Conservation (phyloP, 768 basidiomycete species). For the Xerocomellus amylosporus region DNA sequence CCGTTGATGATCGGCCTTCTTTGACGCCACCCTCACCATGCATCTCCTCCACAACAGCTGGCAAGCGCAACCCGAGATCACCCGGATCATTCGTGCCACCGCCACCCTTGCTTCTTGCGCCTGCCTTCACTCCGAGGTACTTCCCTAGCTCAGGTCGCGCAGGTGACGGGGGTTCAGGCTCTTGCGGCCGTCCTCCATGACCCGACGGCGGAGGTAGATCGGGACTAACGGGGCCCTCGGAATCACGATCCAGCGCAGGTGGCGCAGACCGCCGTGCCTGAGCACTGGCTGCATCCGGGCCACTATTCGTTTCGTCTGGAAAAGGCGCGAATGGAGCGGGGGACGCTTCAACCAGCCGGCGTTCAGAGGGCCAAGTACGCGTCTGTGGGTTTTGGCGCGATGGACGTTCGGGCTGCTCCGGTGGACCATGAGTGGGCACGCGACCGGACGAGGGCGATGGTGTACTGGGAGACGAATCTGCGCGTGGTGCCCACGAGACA, state of each 20-base stretch:
- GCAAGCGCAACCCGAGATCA: constrained; percentile 9
- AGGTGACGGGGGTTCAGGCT: neutral
- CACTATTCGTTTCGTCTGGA: neutral
- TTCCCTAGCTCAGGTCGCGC: constrained; percentile 40
- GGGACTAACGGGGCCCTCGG: constrained; percentile 33
- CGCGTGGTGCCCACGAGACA: constrained; percentile 57
- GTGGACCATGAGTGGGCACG: constrained; percentile 1
- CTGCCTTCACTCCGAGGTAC: constrained; percentile 39
- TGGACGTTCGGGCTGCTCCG: constrained; percentile 15
- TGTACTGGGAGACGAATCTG: constrained; percentile 28
- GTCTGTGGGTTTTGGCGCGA: constrained; percentile 1
- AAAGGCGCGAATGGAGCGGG: constrained; percentile 32
- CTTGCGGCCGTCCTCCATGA: constrained; percentile 3
- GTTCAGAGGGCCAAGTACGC: constrained; percentile 39
- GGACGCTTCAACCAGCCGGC: constrained; percentile 42
- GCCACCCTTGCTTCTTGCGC: constrained; percentile 5
- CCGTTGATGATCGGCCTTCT: constrained; percentile 9
- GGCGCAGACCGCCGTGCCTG: constrained; percentile 46
- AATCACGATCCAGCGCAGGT: constrained; percentile 41
- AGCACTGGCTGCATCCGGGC: neutral
- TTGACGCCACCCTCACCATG: constrained; percentile 1
- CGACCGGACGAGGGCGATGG: constrained; percentile 31
- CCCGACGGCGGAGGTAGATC: constrained; percentile 31
- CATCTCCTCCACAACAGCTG: constrained; percentile 26
- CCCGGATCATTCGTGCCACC: constrained; percentile 20